A percentile compares a stretch with the other conserved stretches of the same genome.
Evolutionary conservation across 352 stramenopile species (phyloP).

Genomic region (Phytophthora agathidicida): DNA sequence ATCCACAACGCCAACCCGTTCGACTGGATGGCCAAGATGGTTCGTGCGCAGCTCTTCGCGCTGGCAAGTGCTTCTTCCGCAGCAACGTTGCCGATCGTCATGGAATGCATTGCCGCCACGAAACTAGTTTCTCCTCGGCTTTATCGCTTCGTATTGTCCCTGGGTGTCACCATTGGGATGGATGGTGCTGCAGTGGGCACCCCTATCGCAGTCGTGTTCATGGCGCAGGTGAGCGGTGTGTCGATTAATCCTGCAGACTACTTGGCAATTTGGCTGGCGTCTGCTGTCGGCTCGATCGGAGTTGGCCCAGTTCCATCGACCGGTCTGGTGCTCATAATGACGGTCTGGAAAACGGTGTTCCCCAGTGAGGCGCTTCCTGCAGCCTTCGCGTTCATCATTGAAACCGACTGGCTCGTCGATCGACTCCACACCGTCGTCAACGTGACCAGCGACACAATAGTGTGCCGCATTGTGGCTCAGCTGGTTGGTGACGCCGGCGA

Average conservation of each 20-base stretch:
- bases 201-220: conserved; percentile 70
- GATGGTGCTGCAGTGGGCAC: conserved; percentile 77
- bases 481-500: conserved; percentile 8
- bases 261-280: conserved; percentile 59
- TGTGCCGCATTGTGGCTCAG: conserved; percentile 61
- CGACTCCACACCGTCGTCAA: conserved; percentile 65
- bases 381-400: conserved; percentile 61
- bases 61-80: conserved; percentile 79
- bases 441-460: conserved; percentile 62
- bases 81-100: conserved; percentile 67
- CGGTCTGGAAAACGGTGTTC: conserved; percentile 71
- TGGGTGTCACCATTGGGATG: conserved; percentile 67
- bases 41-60: conserved; percentile 69
- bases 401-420: conserved; percentile 68
- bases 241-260: conserved; percentile 44
- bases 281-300: conserved; percentile 65
- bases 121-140: conserved; percentile 54
- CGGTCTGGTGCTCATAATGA: conserved; percentile 73
- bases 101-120: conserved; percentile 60
- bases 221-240: conserved; percentile 57
- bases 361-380: conserved; percentile 39
- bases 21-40: conserved; percentile 49
- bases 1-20: conserved; percentile 56
- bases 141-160: conserved; percentile 62
- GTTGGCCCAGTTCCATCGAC: conserved; percentile 69